Evolutionary conservation across 768 basidiomycete genomes (phyloP), one percentile per base, ranked within the genome.

Genomic region (Auriscalpium orientale): DNA sequence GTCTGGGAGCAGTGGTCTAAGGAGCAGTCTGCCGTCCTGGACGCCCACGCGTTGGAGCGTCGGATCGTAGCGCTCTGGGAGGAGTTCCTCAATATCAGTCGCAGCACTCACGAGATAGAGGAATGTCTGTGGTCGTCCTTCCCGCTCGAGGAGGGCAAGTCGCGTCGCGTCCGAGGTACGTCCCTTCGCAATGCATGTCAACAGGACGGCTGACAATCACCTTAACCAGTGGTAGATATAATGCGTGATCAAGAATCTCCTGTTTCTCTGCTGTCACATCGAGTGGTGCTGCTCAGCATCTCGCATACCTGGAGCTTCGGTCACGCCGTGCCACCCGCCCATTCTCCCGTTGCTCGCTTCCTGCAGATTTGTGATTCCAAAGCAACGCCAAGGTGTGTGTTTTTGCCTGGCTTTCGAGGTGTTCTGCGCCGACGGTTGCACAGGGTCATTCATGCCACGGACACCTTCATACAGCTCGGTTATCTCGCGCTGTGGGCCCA

Each of bases 91-190:
- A 58, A 66, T 15, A 72, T 70, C 18, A 71, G 73, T 51, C 73
- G 74, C 16, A 70, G 66, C 21, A 58, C 70, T 9, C 64, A 62
- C 21, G 76, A 82, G 53, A 68, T 84, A 16, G 72, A 80, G 50
- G 70, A 71, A 5, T 69, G 76, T 13, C 64, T 84, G 28, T 84
- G 82, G 82, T 68, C 70, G 6, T 55, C 64, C 10, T 81, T 80
- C 56, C 70, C 70, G 3, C 54, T 71, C 28, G 66, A 71, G 47
- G 66, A 71, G 13, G 64, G 58, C 1, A 56, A 53, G n/a, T 28
- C 21, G 3, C 18, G 22, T 16, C 58, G 55, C 9, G 46, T 66
- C 11, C 58, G 66, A 65, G 64, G 69, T 70, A 47, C 15, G 66
- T 55, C 11, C 1, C 12, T 43, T 35, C 9, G 33, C 11, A 18